A percentile compares a stretch with the other conserved stretches of the same genome.
Evolutionary conservation across 164 flowering plant genomes (phyloP).

Genomic region (Platanus orientalis): DNA sequence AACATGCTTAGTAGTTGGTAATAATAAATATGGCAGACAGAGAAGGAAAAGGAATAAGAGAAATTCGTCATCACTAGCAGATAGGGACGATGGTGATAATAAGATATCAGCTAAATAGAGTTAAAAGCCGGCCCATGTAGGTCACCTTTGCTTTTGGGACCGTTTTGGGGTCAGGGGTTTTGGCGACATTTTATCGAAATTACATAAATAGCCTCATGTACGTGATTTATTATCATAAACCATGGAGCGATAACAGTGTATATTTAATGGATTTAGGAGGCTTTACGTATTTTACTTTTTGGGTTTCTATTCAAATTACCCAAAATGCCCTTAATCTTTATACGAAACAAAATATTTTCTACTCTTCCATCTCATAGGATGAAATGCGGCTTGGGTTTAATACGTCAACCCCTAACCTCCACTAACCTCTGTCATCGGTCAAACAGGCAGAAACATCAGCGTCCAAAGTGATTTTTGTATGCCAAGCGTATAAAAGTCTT

Average conservation of each 20-base stretch:
- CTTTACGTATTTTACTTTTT: too few species aligned
- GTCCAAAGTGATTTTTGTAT: too few species aligned
- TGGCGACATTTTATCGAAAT: not conserved
- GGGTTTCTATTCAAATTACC: not conserved
- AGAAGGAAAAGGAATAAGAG: slow-evolving; percentile 1
- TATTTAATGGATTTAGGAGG: too few species aligned
- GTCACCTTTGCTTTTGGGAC: slow-evolving; percentile 44
- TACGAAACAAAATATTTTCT: too few species aligned
- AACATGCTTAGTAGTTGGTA: slow-evolving; percentile 17
- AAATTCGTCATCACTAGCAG: slow-evolving; percentile 29
- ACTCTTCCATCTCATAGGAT: too few species aligned
- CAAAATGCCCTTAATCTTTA: not conserved
- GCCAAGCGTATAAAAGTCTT: too few species aligned
- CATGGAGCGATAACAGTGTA: too few species aligned
- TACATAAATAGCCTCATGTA: not conserved
- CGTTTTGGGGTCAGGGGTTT: slow-evolving; percentile 34
- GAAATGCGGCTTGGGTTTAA: too few species aligned
- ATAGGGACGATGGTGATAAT: slow-evolving; percentile 59
- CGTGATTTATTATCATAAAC: not conserved
- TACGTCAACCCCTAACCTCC: too few species aligned
- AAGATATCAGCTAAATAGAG: slow-evolving; percentile 69
- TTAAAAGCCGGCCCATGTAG: slow-evolving; percentile 75
- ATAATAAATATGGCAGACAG: slow-evolving; percentile 16
- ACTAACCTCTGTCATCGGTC: too few species aligned
- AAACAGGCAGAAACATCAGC: too few species aligned